Percentiles rank a stretch among this genome's conserved stretches.
phyloP scores from a whole-genome alignment of 257 asterid species.

The Ajuga chamaepitys region DNA sequence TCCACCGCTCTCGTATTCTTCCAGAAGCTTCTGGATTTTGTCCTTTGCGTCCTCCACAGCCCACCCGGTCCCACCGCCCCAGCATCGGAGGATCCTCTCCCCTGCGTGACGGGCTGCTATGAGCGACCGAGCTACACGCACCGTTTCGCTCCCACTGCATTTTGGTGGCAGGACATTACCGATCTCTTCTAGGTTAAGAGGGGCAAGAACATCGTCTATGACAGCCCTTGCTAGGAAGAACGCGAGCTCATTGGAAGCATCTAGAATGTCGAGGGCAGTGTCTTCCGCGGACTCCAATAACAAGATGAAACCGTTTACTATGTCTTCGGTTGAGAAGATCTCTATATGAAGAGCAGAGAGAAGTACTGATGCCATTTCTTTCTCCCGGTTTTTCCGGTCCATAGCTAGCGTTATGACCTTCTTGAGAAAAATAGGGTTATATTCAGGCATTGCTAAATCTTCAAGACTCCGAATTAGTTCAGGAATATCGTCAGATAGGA shows the following conservation, averaged over 20 bases:
- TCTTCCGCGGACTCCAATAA: conserved; percentile 92
- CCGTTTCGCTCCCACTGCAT: conserved; percentile 75
- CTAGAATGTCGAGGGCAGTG: conserved; percentile 84
- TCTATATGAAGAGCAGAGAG: conserved; percentile 90
- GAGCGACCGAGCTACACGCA: conserved; percentile 64
- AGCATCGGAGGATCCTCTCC: conserved; percentile 95
- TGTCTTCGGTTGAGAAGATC: conserved; percentile 79
- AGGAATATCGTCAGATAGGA: conserved; percentile 90
- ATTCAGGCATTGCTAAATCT: conserved; percentile 68
- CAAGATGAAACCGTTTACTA: conserved; percentile 76
- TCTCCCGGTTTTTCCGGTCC: conserved; percentile 93
- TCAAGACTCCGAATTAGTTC: conserved; percentile 83
- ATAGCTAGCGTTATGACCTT: conserved; percentile 78
- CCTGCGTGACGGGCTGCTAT: conserved; percentile 98
- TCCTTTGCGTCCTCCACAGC: conserved; percentile 99
- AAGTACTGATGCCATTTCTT: conserved; percentile 93
- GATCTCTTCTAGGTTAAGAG: conserved; percentile 80
- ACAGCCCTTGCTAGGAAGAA: conserved; percentile 86
- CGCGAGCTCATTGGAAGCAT: conserved; percentile 87
- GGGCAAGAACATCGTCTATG: conserved; percentile 88
- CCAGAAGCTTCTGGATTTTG: conserved; percentile 89
- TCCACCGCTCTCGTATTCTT: conserved; percentile 92
- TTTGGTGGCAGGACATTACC: conserved; percentile 49
- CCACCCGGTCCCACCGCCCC: conserved; percentile 99
- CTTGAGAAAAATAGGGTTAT: conserved; percentile 75